phyloP scores from a whole-genome alignment of 306 rosid species.

The Ormosia semicastrata region DNA sequence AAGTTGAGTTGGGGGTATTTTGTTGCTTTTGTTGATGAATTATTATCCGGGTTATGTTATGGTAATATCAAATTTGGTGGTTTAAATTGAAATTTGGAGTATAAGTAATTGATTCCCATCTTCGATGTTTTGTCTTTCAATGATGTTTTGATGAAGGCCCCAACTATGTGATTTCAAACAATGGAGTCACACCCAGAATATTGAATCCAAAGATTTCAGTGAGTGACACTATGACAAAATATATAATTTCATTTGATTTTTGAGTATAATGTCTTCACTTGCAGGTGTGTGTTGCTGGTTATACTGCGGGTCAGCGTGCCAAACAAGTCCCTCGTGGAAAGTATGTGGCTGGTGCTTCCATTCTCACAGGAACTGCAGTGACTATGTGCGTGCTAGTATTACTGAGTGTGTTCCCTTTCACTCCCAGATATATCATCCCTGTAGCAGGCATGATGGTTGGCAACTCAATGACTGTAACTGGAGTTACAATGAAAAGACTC shows the following conservation, averaged over 20 bases:
- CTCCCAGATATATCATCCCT: conserved; percentile 91
- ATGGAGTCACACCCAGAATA: neutral
- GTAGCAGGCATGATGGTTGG: conserved; percentile 98
- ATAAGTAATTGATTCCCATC: neutral
- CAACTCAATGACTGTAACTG: conserved; percentile 92
- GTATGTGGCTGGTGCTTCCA: conserved; percentile 77
- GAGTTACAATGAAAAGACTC: conserved; percentile 92
- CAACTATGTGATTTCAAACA: neutral
- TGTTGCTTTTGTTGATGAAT: neutral
- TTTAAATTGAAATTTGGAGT: neutral
- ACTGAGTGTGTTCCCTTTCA: conserved; percentile 80
- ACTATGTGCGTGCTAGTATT: conserved; percentile 68
- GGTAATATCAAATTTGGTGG: neutral
- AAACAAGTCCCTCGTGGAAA: conserved; percentile 86
- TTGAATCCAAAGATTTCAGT: neutral
- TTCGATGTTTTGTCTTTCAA: no score
- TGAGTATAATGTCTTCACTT: neutral
- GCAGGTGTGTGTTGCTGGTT: conserved; percentile 84
- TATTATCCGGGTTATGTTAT: neutral
- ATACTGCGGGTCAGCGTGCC: conserved; percentile 92
- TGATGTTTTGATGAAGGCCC: no score
- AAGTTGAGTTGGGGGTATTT: neutral
- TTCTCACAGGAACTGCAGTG: conserved; percentile 73
- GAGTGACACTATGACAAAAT: neutral
- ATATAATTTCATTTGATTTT: neutral